Evolutionary conservation across 176 grass and related monocot genomes (phyloP).

Genomic region (Aegilops umbellulata): DNA sequence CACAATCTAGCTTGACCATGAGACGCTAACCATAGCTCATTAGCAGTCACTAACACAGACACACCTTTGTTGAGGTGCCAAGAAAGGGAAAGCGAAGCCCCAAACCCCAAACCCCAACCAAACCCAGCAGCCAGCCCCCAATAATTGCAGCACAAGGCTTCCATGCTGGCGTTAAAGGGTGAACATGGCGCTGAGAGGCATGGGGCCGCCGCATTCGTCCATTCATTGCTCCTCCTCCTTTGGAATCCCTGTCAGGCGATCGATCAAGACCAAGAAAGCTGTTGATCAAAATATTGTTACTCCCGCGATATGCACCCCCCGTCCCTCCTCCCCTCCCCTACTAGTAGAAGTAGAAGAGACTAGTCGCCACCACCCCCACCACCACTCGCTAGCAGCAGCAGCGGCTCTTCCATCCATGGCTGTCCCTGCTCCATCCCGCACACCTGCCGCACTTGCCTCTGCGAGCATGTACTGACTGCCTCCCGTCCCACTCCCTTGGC

Average conservation of each 20-base stretch:
- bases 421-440: background rate
- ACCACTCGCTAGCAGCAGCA: background rate
- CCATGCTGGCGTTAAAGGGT: constrained; percentile 48
- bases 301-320: too few species aligned
- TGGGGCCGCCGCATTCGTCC: background rate
- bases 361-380: background rate
- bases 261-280: constrained; percentile 15
- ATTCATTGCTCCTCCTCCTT: constrained; percentile 32
- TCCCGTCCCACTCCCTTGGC: constrained; percentile 3
- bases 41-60: background rate
- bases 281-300: too few species aligned
- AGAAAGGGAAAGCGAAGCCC: constrained; percentile 15
- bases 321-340: background rate
- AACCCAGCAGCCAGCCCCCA: constrained; percentile 39
- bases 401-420: background rate
- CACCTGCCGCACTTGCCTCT: constrained; percentile 41
- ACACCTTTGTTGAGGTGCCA: background rate
- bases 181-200: constrained; percentile 41
- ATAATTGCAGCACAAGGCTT: constrained; percentile 54
- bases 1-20: too few species aligned
- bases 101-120: background rate
- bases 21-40: background rate
- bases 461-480: constrained; percentile 30
- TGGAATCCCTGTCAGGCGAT: constrained; percentile 59
- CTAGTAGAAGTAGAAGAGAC: background rate